phyloP scores from a whole-genome alignment of 805 yeast species.

The Allodekkera sacchari region DNA sequence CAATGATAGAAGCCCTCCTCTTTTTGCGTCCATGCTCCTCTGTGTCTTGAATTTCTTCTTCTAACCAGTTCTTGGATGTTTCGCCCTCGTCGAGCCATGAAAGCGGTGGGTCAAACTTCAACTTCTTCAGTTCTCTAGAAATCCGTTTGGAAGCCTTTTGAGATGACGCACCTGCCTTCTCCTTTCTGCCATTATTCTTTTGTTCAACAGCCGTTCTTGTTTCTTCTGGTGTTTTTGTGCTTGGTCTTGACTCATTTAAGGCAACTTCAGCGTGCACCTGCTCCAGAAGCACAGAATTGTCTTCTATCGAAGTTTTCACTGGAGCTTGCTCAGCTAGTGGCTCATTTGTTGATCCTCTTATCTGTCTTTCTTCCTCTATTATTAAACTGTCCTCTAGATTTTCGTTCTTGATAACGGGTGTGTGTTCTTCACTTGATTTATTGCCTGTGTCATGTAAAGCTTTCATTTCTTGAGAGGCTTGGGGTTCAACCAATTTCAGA shows the following conservation, averaged over 20 bases:
- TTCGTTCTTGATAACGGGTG: too few relatives aligned
- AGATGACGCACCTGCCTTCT: conserved; percentile 8
- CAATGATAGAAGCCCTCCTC: neutral
- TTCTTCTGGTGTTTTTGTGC: too few relatives aligned
- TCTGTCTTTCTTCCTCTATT: too few relatives aligned
- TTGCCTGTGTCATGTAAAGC: too few relatives aligned
- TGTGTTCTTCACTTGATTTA: too few relatives aligned
- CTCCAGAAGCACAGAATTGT: too few relatives aligned
- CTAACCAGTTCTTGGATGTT: conserved; percentile 11
- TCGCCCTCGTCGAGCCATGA: conserved; percentile 10
- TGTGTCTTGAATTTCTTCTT: conserved; percentile 19
- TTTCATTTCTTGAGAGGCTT: too few relatives aligned
- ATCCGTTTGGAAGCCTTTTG: conserved; percentile 8
- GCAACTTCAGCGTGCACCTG: too few relatives aligned
- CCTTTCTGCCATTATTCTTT: conserved; percentile 14
- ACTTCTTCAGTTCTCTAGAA: conserved; percentile 32
- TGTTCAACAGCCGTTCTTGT: neutral
- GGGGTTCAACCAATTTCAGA: too few relatives aligned
- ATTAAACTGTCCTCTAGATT: too few relatives aligned
- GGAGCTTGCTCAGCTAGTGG: conserved; percentile 6
- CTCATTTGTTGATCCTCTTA: too few relatives aligned
- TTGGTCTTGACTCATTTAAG: too few relatives aligned
- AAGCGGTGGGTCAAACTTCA: conserved; percentile 10
- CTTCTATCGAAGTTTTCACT: neutral
- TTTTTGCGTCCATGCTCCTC: conserved; percentile 6